Evolutionary conservation across 1,284 basidiomycete genomes (phyloP), one percentile per base, ranked within the genome.

Genomic region (Tylopilus sp.): DNA sequence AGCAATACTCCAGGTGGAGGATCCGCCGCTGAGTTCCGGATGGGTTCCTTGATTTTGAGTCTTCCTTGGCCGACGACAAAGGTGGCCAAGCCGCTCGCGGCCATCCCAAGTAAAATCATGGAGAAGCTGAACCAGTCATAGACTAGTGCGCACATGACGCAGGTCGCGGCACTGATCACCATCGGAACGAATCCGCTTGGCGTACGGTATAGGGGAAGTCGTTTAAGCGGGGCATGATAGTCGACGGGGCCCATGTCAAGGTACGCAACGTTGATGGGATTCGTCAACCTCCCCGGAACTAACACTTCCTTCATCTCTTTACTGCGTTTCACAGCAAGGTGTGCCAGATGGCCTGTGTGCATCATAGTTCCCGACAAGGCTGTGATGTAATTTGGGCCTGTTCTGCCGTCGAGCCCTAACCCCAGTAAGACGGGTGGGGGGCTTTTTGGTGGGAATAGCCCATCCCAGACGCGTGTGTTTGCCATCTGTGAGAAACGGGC

Each of bases 51-150:
- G 57, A 78, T 68, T 0, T 61, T 32, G 29, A 79, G 58, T 39
- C 57, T 68, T 58, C 74, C 77, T 10, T 66, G 69, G 13, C 74
- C 76, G 1, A 70, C 57, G 10, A 72, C 65, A 15, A 71, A 59
- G n/a, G 68, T 74, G 22, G 72, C 57, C 18, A 80, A 24, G 9
- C 78, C 78, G 57, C 69, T 73, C 16, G 74, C 67, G 39, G 78
- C 9, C 49, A 80, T 77, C 7, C 79, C 77, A 4, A 78, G 63
- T 5, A 76, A 63, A 16, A 78, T 79, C 69, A 75, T 72, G 29
- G 70, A 68, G 58, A 78, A 78, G 49, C 66, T 68, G 56, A 61
- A 74, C 73, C 76, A 78, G 51, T 79, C 74, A 6, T 47, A 52
- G 39, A 63, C 64, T 24, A 76, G 12, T 9, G 49, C 75, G 38